Evolutionary conservation across 129 eudicot species (phyloP), one percentile per base, ranked within the genome.

Genomic region (Tanacetum coccineum): DNA sequence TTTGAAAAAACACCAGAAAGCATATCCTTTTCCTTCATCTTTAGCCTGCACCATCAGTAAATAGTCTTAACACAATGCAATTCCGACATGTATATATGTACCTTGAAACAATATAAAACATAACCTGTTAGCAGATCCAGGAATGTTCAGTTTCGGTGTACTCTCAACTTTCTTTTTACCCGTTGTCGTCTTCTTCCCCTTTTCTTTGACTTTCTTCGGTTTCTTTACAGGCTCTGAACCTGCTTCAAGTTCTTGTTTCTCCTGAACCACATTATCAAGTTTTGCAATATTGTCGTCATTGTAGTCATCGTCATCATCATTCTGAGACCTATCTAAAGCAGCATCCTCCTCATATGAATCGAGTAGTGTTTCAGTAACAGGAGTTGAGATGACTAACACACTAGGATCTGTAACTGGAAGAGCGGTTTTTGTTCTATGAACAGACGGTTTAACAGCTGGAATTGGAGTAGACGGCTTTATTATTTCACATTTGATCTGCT

Each of bases 41-140:
- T 86, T 73, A 93, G 81, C 83, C 98, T 85, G 96, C 81, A 80
- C 9, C 39, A 77, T 40, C 19, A 47, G 46, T 14, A 22, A 22
- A 64, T 42, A 63, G 3, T 7, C 9, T 65, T 65, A 69, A 56
- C 51, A 14, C 6, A 26, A 45, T 62, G 40, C 9, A 60, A 25
- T 22, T 15, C 18, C 63, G 14, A 54, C 66, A 3, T 14, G 26
- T 8, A 65, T 20, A 73, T 15, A 6, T 30, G 4, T 30, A 36
- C 40, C 40, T 36, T 6, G 6, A 36, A 49, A 15, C 4, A 12
- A 45, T 18, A 20, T 39, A n/a, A 55, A 48, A 0, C 4, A 13
- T 11, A 58, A 87, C 97, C 83, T 86, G 28, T 67, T 88, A 47
- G 96, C 89, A 66, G 91, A 88, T 78, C 95, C 96, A 13, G 82